Evolutionary conservation across 75 land plant genomes (phyloP), one percentile per base, ranked within the genome.

Genomic region (Sequoia sempervirens): DNA sequence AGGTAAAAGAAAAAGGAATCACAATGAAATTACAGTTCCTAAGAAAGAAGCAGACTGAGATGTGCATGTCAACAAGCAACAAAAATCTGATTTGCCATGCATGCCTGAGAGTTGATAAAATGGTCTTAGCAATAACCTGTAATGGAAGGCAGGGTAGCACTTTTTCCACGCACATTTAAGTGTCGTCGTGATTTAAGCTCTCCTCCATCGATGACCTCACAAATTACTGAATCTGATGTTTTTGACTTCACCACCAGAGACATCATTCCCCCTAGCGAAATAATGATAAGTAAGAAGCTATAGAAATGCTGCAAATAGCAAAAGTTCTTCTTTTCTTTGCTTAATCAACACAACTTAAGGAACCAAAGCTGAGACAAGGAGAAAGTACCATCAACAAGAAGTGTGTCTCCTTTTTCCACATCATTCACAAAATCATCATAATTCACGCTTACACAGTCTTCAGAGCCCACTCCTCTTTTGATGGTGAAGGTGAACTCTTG

Each of bases 381-480:
- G 56, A 20, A 84, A 80, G 78, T 81, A 97, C 99, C 99, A 91
- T 97, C 99, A 84, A 97, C 96, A 78, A 97, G 95, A 26, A 97
- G 82, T 18, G 85, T 96, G 84, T 97, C 99, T 3, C 96, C 98
- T 76, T 80, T 88, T 74, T 96, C 99, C 40, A 97, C 96, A 84
- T 97, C 99, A 85, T 90, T 94, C 76, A 97, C 94, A 89, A 97
- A 97, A 83, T 91, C 99, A 84, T 97, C 99, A 89, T 97, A 97
- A 80, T 97, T 97, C 53, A 97, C 99, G 89, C 99, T 97, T 38
- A 97, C 98, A 76, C 90, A 93, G 80, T 91, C 88, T 52, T 93
- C 95, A 26, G 91, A 83, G 84, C 98, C 90, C 80, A 97, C 96
- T 84, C 98, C 98, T 56, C 99, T 92, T 88, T 89, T 92, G 82